These are phyloP conservation scores for Xylaria digitata DNA, from an alignment of 2,329 filamentous ascomycete genomes.

Conservation along the genomic window DNA sequence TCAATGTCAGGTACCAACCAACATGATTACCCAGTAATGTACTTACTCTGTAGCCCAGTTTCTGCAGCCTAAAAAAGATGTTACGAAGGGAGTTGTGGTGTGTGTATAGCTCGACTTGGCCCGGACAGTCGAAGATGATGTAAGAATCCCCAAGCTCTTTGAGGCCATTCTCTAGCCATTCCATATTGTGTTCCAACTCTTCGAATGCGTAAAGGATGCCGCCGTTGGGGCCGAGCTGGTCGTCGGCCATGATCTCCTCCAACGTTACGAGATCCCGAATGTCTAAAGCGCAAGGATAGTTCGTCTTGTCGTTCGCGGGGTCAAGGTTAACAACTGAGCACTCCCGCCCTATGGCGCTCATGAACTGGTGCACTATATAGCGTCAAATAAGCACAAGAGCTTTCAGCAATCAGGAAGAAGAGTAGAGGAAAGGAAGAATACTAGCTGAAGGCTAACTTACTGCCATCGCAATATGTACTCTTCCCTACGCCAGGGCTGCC, in stretches of 20 bases:
- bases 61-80: slow-evolving; percentile 90
- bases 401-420: not conserved
- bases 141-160: slow-evolving; percentile 89
- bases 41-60: slow-evolving; percentile 88
- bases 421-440: slow-evolving; percentile 11
- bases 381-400: slow-evolving; percentile 18
- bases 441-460: slow-evolving; percentile 56
- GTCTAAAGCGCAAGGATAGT: slow-evolving; percentile 89
- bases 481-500: slow-evolving; percentile 97
- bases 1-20: slow-evolving; percentile 45
- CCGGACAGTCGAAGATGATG: slow-evolving; percentile 93
- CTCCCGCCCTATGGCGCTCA: slow-evolving; percentile 92
- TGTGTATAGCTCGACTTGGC: slow-evolving; percentile 96
- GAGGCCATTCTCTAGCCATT: slow-evolving; percentile 87
- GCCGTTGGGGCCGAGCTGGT: slow-evolving; percentile 91
- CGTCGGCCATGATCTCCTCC: slow-evolving; percentile 94
- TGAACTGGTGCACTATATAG: slow-evolving; percentile 87
- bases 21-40: slow-evolving; percentile 11
- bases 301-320: slow-evolving; percentile 93
- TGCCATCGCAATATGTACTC: slow-evolving; percentile 98
- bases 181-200: slow-evolving; percentile 92
- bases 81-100: slow-evolving; percentile 93
- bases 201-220: slow-evolving; percentile 93
- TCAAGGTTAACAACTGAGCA: slow-evolving; percentile 97
- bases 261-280: slow-evolving; percentile 89